Conservation (phyloP, 331 rosid genomes). For the Ulmus americana region DNA sequence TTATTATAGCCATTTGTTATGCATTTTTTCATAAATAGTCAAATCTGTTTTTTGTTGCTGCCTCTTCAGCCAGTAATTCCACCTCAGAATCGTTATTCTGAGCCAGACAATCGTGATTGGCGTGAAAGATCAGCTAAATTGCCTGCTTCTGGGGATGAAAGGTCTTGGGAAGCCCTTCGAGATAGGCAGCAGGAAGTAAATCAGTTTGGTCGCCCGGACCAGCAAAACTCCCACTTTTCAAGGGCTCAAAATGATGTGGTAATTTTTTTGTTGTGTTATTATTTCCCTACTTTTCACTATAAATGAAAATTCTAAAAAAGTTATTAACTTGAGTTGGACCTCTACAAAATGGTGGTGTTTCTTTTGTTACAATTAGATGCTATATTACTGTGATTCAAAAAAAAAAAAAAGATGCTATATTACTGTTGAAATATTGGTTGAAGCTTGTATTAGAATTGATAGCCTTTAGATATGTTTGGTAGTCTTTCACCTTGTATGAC, state of each 20-base stretch:
- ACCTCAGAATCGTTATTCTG: slow-evolving; percentile 61
- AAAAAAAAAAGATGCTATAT: no score
- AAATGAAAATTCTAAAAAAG: no score
- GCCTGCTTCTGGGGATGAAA: slow-evolving; percentile 59
- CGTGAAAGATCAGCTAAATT: slow-evolving; percentile 68
- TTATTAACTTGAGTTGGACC: no score
- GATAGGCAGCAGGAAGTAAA: slow-evolving; percentile 61
- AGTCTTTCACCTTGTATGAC: no score
- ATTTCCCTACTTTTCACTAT: no score
- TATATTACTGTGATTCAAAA: no score
- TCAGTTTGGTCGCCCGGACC: slow-evolving; percentile 56
- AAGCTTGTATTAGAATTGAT: no score
- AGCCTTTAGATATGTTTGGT: no score
- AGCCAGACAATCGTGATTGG: slow-evolving; percentile 90
- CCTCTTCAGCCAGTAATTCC: slow-evolving; percentile 49
- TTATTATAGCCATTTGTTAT: neutral
- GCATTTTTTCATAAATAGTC: neutral
- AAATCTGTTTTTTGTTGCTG: neutral
- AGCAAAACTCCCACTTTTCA: slow-evolving; percentile 40
- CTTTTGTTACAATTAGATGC: no score
- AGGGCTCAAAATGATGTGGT: slow-evolving; percentile 67
- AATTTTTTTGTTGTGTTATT: slow-evolving; percentile 14
- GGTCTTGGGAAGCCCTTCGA: slow-evolving; percentile 53
- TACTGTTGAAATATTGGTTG: no score
- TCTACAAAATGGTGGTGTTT: no score